phyloP scores from a whole-genome alignment of 768 basidiomycete species.

The Lactifluus echinatus region DNA sequence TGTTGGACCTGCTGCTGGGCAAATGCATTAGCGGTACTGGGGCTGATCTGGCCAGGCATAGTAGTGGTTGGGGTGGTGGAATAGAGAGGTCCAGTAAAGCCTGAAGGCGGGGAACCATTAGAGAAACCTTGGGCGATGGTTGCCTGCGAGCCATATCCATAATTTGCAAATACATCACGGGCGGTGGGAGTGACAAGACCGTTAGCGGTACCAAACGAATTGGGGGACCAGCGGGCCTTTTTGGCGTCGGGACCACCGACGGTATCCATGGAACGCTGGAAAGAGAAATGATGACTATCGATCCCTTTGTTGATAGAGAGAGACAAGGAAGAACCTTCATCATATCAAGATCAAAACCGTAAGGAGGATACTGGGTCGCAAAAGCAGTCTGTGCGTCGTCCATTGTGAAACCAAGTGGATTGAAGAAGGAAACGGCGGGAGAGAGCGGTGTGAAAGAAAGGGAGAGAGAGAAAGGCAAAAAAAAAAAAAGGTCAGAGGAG shows the following conservation, averaged over 20 bases:
- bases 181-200: conserved; percentile 36
- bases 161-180: conserved; percentile 75
- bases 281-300: background rate
- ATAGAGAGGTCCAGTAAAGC: conserved; percentile 53
- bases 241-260: conserved; percentile 77
- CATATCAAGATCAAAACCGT: conserved; percentile 82
- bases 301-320: background rate
- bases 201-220: conserved; percentile 34
- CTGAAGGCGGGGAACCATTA: conserved; percentile 38
- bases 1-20: conserved; percentile 41
- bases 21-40: conserved; percentile 47
- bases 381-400: conserved; percentile 70
- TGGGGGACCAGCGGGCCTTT: conserved; percentile 86
- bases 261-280: conserved; percentile 79
- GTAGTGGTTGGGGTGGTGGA: conserved; percentile 43
- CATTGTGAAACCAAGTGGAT: conserved; percentile 32
- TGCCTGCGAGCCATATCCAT: conserved; percentile 76
- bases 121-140: conserved; percentile 48
- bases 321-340: conserved; percentile 57
- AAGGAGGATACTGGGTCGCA: conserved; percentile 57
- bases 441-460: conserved; percentile 13
- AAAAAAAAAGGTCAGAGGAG: conserved; percentile 48
- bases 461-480: conserved; percentile 29
- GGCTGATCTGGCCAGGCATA: conserved; percentile 58
- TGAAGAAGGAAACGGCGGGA: conserved; percentile 19